Base-by-base conservation (phyloP, 148 eudicot genomes). In the Agrostemma githago region DNA sequence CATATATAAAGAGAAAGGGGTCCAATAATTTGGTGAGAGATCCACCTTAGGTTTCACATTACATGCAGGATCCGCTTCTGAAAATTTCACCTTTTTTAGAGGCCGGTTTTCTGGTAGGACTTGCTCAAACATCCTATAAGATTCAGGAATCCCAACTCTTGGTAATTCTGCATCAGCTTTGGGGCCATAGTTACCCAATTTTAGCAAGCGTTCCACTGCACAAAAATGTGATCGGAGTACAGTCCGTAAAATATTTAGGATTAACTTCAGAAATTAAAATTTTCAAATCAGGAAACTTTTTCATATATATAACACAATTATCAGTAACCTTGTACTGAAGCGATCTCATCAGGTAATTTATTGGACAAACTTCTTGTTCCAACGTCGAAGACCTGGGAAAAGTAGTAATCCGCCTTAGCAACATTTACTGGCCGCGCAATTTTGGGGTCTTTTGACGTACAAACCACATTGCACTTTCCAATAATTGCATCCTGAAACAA, bases 401-500 rank as follows among this genome's bases (percentile, higher is more conserved):
- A 92, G 42, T 81, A 72, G 74, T 78, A 85, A 68, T 88, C 86
- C 2, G 90, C 88, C 77, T 72, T 65, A 62, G 63, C 67, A 72
- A 83, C 12, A 66, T 83, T 87, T 77, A 89, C 82, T 10, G 88
- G 83, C 75, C 71, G 79, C 26, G 71, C 75, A 76, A 86, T 89
- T 82, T 91, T 85, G 48, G 74, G 62, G 76, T 92, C 95, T 38
- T 66, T 64, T 46, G 92, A 85, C 41, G 69, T 88, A 80, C 95
- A 89, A 14, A 92, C 64, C 63, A 92, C 88, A 63, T 82, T 84
- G 86, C 91, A 89, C 79, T 89, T 92, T 61, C 95, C 95, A 78
- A 77, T 72, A 79, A 92, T 78, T 7, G 88, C 81, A 80, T 87
- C 92, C 97, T 92, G 72, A 78, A 57, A 79, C 16, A 15, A 58